Conservation (phyloP, 2,329 filamentous ascomycete species). For the Botrytis galanthina region DNA sequence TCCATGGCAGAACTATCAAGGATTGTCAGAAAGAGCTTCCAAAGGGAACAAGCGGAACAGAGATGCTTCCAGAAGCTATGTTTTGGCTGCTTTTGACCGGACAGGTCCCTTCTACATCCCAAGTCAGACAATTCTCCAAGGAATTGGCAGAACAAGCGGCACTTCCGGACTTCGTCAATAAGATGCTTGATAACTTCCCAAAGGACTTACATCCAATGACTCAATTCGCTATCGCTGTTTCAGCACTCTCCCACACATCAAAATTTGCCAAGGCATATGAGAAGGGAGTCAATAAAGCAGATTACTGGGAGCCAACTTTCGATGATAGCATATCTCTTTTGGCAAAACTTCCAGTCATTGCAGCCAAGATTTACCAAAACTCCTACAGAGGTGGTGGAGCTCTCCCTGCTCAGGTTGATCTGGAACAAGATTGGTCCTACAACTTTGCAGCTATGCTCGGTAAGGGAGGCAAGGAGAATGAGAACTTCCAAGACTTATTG, state of each 20-base stretch:
- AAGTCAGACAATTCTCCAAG: conserved; percentile 78
- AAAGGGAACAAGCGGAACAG: conserved; percentile 86
- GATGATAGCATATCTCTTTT: conserved; percentile 92
- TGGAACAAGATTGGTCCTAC: conserved; percentile 93
- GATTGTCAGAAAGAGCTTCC: conserved; percentile 93
- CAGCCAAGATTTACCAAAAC: conserved; percentile 97
- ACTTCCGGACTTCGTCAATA: conserved; percentile 78
- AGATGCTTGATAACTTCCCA: conserved; percentile 88
- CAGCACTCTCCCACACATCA: conserved; percentile 92
- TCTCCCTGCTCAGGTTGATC: conserved; percentile 73
- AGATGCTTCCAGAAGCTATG: conserved; percentile 99
- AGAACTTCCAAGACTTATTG: conserved; percentile 92
- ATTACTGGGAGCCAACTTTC: conserved; percentile 98
- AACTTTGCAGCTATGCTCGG: conserved; percentile 97
- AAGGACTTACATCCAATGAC: conserved; percentile 96
- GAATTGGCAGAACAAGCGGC: conserved; percentile 83
- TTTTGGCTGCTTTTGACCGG: conserved; percentile 98
- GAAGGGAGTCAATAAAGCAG: conserved; percentile 84
- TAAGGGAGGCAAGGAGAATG: conserved; percentile 82
- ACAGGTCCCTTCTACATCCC: conserved; percentile 77
- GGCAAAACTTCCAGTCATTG: conserved; percentile 94
- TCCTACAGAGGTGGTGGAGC: conserved; percentile 75
- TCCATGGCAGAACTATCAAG: conserved; percentile 97
- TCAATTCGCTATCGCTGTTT: conserved; percentile 91
- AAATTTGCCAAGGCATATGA: conserved; percentile 93